Percentiles rank a stretch among this genome's conserved stretches.
phyloP scores from a whole-genome alignment of 495 filamentous ascomycete species.

The Neurospora sp. region DNA sequence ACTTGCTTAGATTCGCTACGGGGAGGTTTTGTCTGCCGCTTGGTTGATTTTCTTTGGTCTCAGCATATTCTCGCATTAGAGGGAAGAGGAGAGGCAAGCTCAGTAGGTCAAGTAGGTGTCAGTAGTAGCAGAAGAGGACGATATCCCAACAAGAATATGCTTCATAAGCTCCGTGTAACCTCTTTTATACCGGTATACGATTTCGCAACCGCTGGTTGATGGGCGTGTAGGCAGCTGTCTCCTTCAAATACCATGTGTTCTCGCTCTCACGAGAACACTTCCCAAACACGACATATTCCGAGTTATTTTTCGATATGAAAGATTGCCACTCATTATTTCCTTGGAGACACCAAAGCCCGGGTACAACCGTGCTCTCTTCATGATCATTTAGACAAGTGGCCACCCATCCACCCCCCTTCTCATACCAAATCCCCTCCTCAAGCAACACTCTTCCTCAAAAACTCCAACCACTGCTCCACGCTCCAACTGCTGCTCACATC shows the following conservation, averaged over 20 bases:
- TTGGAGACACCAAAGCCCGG: background rate
- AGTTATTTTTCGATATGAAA: background rate
- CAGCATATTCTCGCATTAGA: background rate
- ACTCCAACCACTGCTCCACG: slow-evolving; percentile 72
- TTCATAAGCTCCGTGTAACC: background rate
- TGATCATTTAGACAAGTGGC: background rate
- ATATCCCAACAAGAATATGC: background rate
- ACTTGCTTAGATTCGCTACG: background rate
- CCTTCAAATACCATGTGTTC: background rate
- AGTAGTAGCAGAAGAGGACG: background rate
- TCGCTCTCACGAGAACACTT: background rate
- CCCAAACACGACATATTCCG: background rate
- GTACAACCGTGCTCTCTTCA: background rate
- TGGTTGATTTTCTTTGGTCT: background rate
- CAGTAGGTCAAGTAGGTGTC: background rate
- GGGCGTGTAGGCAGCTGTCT: background rate
- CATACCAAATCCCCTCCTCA: slow-evolving; percentile 23
- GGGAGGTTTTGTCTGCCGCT: background rate
- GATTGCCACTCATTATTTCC: background rate
- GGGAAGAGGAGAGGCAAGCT: background rate
- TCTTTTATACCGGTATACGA: background rate
- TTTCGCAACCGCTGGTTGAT: background rate
- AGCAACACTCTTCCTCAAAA: slow-evolving; percentile 66
- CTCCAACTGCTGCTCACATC: slow-evolving; percentile 71
- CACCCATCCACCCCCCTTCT: too few species aligned